These are phyloP conservation scores for Hypomyces rosellus DNA, from an alignment of 2,329 filamentous ascomycete genomes.

Conservation along the genomic window DNA sequence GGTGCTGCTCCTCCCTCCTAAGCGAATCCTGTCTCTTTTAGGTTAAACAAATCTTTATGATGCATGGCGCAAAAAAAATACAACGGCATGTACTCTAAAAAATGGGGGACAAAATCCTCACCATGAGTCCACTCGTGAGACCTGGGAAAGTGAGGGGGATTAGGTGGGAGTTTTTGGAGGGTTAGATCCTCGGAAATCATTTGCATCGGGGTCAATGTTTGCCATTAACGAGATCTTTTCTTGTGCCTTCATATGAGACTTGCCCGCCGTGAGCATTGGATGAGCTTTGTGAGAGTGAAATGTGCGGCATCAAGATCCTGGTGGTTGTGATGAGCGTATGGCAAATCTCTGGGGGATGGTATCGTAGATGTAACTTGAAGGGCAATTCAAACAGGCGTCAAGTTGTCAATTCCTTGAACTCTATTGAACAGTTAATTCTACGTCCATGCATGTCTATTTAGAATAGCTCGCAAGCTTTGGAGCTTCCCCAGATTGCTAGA, in stretches of 20 bases:
- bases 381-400: too few relatives aligned
- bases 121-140: slow-evolving; percentile 35
- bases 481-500: too few relatives aligned
- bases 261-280: slow-evolving; percentile 5
- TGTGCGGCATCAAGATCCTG: too few relatives aligned
- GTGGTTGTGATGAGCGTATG: too few relatives aligned
- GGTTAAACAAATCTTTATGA: slow-evolving; percentile 37
- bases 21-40: slow-evolving; percentile 35
- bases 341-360: too few relatives aligned
- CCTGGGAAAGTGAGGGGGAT: slow-evolving; percentile 34
- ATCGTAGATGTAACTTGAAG: too few relatives aligned
- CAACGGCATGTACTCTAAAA: slow-evolving; percentile 43
- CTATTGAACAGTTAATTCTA: too few relatives aligned
- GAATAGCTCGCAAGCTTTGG: too few relatives aligned
- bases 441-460: too few relatives aligned
- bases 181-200: slow-evolving; percentile 44
- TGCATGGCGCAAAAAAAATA: slow-evolving; percentile 32
- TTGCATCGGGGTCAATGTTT: slow-evolving; percentile 41
- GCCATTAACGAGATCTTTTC: slow-evolving; percentile 29
- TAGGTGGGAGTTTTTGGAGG: slow-evolving; percentile 41
- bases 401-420: too few relatives aligned
- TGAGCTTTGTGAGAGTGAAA: slow-evolving; percentile 1
- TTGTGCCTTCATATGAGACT: slow-evolving; percentile 23
- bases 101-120: slow-evolving; percentile 35
- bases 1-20: slow-evolving; percentile 65